These are phyloP conservation scores for Colletotrichum eremochloae DNA, from an alignment of 2,329 filamentous ascomycete species.

Conservation along the genomic window DNA sequence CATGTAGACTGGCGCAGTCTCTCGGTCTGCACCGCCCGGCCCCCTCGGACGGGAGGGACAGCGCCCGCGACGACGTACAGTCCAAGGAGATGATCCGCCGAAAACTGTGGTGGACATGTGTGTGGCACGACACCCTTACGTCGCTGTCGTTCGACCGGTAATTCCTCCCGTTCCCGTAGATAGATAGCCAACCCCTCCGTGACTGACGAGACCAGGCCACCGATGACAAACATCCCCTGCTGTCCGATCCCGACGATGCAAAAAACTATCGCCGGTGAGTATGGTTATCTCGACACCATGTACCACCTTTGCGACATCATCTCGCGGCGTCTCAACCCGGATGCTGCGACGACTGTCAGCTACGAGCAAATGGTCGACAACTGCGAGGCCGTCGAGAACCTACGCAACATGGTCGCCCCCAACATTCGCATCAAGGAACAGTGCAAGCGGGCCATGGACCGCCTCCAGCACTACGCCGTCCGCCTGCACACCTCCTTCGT, in stretches of 20 bases:
- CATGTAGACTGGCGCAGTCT: constrained; percentile 75
- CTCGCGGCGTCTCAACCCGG: constrained; percentile 68
- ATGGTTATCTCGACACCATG: constrained; percentile 74
- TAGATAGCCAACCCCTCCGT: background rate
- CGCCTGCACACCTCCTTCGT: constrained; percentile 76
- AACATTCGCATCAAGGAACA: constrained; percentile 71
- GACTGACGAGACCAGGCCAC: constrained; percentile 53
- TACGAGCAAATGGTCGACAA: constrained; percentile 70
- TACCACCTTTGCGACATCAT: constrained; percentile 74
- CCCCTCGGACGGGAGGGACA: constrained; percentile 60
- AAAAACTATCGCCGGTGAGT: constrained; percentile 59
- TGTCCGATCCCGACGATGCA: constrained; percentile 65
- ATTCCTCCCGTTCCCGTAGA: constrained; percentile 21
- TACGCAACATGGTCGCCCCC: constrained; percentile 61
- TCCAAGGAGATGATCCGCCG: constrained; percentile 68
- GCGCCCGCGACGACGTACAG: constrained; percentile 57
- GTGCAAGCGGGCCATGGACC: constrained; percentile 74
- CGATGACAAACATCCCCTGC: constrained; percentile 72
- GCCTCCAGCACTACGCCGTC: constrained; percentile 74
- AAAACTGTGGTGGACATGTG: constrained; percentile 74
- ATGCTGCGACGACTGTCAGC: constrained; percentile 61
- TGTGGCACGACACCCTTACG: constrained; percentile 76
- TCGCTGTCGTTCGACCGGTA: constrained; percentile 76
- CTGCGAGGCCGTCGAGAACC: constrained; percentile 67
- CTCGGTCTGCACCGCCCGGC: constrained; percentile 69